Conservation (phyloP, 441 rosid genomes). For the Mallotus repandus region DNA sequence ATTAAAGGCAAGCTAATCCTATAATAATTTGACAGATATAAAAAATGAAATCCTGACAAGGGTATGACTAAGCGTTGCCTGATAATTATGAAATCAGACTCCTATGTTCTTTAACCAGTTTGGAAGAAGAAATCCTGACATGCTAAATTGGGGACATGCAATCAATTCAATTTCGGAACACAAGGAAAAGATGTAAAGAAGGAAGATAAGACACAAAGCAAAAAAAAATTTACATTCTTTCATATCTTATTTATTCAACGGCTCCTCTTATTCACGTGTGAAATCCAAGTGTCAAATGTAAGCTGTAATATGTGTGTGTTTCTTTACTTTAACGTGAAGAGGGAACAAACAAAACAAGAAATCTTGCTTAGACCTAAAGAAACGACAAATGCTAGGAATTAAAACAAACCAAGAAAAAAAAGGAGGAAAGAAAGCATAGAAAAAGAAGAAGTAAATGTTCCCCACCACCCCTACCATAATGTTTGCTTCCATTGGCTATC, state of each 20-base stretch:
- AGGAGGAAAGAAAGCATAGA: constrained; percentile 23
- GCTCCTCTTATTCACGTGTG: constrained; percentile 38
- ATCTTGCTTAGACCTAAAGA: constrained; percentile 53
- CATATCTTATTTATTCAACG: not conserved
- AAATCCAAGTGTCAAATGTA: constrained; percentile 33
- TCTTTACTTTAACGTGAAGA: constrained; percentile 25
- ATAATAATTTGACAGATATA: not conserved
- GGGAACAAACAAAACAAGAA: constrained; percentile 33
- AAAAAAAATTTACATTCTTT: not conserved
- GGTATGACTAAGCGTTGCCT: constrained; percentile 14
- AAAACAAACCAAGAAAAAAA: constrained; percentile 31
- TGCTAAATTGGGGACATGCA: constrained; percentile 35
- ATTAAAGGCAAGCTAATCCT: too few species aligned
- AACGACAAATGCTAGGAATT: constrained; percentile 30
- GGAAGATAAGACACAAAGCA: constrained; percentile 23
- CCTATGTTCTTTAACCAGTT: not conserved
- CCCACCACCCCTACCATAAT: constrained; percentile 68
- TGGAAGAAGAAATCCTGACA: constrained; percentile 18
- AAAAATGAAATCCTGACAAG: not conserved
- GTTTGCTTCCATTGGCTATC: constrained; percentile 42
- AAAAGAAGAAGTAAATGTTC: constrained; percentile 49
- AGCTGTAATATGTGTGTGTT: not conserved
- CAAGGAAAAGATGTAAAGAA: constrained; percentile 19
- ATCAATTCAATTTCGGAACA: constrained; percentile 38
- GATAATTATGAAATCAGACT: not conserved